Conservation (phyloP, 1,139 yeast genomes). For the Hyphopichia khmerensis region DNA sequence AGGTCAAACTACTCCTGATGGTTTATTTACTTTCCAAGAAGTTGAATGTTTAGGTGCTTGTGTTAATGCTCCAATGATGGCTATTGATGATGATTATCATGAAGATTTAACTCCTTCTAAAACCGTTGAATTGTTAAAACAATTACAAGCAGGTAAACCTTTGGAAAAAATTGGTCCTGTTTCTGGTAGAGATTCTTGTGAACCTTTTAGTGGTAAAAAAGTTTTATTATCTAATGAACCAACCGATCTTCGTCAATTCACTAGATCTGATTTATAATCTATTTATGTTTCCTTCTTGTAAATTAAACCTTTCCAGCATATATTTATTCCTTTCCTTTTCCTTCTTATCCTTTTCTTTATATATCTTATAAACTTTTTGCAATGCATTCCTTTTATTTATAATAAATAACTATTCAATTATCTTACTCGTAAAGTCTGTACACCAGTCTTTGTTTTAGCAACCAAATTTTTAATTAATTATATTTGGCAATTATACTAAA, state of each 20-base stretch:
- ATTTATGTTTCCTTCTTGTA: background rate
- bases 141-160: constrained; percentile 62
- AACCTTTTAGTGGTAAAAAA: constrained; percentile 72
- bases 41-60: constrained; percentile 94
- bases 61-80: constrained; percentile 89
- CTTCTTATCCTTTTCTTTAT: background rate
- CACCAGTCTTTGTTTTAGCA: too few species aligned
- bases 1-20: constrained; percentile 78
- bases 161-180: constrained; percentile 67
- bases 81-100: constrained; percentile 76
- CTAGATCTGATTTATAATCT: constrained; percentile 32
- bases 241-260: constrained; percentile 58
- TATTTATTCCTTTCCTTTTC: background rate
- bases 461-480: too few species aligned
- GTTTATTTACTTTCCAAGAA: constrained; percentile 78
- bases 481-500: too few species aligned
- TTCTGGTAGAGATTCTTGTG: constrained; percentile 68
- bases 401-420: too few species aligned
- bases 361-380: background rate
- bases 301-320: background rate
- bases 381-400: background rate
- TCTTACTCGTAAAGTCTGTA: too few species aligned
- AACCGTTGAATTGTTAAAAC: constrained; percentile 60
- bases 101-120: constrained; percentile 79
- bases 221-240: constrained; percentile 64